Evolutionary conservation across 1,139 yeast species (phyloP), one percentile per base, ranked within the genome.

Genomic region (Trichomonascaceae sp.): DNA sequence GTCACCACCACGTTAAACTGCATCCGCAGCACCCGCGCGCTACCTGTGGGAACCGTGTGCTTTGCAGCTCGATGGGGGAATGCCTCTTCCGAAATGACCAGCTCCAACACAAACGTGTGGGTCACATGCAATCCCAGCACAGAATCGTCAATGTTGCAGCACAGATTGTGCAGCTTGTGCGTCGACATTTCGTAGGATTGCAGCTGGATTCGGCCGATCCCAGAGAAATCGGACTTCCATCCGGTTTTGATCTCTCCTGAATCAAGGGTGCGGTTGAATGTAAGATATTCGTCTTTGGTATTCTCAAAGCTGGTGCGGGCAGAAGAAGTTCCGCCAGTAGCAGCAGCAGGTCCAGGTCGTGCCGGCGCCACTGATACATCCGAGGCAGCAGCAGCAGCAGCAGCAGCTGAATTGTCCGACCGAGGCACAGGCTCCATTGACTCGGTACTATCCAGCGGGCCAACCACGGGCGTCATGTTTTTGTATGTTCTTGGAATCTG

Each of bases 11-110:
- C 50, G 45, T 79, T 78, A 57, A 89, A 89, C 55, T 87, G 96
- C 97, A 89, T 89, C 44, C 98, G 63, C 39, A 89, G 61, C 1
- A 92, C 93, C 34, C 98, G 64, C 0, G 98, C 97, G 3, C 93
- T 82, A 4, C 98, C 98, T 0, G 97, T 89, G 13, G 76, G 70
- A 32, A 57, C 44, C 1, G 50, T 41, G 25, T 47, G 51, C 13
- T 48, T 44, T 4, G 50, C 40, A 5, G 54, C 43, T 16, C 46
- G 49, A 16, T 37, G 42, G 4, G 50, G 44, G 25, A 77, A 56
- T 8, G 75, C 51, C 50, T 89, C 98, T 57, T 89, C 98, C 1
- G 94, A 94, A 28, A 89, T 85, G n/a, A 87, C 81, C 37, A 84
- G 71, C 56, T 89, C 98, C 28, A 87, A 74, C 4, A 84, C 71